Conservation (phyloP, 176 grass and related monocot genomes). For the Musa troglodytarum region DNA sequence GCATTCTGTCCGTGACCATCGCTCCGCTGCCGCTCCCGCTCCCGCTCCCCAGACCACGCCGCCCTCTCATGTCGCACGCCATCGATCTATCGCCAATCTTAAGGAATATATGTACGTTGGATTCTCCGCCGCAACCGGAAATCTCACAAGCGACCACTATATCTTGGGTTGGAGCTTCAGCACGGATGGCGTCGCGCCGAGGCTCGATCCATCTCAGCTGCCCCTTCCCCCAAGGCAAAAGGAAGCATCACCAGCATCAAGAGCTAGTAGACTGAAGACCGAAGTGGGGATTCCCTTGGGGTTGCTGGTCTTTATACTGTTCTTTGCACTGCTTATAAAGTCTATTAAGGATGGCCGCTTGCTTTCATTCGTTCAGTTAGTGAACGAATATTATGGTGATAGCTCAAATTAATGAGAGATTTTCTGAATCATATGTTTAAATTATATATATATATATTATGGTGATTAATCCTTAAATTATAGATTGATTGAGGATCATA, state of each 20-base stretch:
- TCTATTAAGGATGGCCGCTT: no score
- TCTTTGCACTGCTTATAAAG: no score
- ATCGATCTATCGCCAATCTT: conserved; percentile 32
- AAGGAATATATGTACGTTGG: conserved; percentile 35
- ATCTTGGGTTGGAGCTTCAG: conserved; percentile 29
- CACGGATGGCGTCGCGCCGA: neutral
- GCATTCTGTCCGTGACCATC: conserved; percentile 25
- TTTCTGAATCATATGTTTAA: no score
- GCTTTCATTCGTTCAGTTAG: no score
- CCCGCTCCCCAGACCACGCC: conserved; percentile 12
- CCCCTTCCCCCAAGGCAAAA: neutral
- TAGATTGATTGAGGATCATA: no score
- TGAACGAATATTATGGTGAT: no score
- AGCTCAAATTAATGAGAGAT: no score
- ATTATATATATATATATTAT: no score
- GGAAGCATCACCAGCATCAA: neutral
- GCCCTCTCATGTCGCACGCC: conserved; percentile 24
- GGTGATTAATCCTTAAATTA: no score
- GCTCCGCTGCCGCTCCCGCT: conserved; percentile 23
- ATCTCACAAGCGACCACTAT: conserved; percentile 10
- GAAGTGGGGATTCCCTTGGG: neutral
- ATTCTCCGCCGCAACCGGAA: conserved; percentile 15
- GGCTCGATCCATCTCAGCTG: neutral
- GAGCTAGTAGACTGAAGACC: neutral
- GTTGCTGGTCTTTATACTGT: no score